These are phyloP conservation scores for Colletotrichum sp. DNA, from an alignment of 2,329 filamentous ascomycete species.

Conservation along the genomic window DNA sequence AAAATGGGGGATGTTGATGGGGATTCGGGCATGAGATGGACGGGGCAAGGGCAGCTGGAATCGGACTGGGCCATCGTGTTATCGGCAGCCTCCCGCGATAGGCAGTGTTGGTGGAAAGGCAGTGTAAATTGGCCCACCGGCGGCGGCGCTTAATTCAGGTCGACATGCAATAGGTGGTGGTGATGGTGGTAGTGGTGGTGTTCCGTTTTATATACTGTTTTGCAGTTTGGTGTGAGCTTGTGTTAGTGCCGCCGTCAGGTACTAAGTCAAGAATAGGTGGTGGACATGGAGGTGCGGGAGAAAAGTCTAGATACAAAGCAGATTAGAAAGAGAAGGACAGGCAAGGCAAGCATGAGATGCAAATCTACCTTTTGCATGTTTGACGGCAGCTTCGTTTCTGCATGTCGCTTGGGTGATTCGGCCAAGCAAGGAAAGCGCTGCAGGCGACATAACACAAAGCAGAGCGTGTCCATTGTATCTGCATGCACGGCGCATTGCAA, in stretches of 20 bases:
- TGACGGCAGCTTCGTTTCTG: background rate
- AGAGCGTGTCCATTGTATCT: background rate
- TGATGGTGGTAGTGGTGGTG: background rate
- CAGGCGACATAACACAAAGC: background rate
- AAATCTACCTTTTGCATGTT: background rate
- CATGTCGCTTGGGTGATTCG: background rate
- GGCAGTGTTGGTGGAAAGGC: background rate
- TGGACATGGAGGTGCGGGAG: background rate
- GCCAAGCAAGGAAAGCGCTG: background rate
- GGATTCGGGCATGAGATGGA: background rate
- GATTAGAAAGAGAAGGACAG: background rate
- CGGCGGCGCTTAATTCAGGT: background rate
- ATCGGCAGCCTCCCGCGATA: background rate
- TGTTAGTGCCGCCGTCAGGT: background rate
- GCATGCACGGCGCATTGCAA: background rate
- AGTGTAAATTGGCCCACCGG: background rate
- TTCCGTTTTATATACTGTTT: no score
- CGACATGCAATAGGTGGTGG: background rate
- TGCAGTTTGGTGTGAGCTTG: no score
- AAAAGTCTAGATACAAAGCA: background rate
- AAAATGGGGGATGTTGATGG: background rate
- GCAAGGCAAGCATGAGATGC: background rate
- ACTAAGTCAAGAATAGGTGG: background rate
- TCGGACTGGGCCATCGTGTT: background rate
- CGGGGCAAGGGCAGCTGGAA: background rate